Conservation (phyloP, 2,329 filamentous ascomycete genomes). For the Colletotrichum sp. region DNA sequence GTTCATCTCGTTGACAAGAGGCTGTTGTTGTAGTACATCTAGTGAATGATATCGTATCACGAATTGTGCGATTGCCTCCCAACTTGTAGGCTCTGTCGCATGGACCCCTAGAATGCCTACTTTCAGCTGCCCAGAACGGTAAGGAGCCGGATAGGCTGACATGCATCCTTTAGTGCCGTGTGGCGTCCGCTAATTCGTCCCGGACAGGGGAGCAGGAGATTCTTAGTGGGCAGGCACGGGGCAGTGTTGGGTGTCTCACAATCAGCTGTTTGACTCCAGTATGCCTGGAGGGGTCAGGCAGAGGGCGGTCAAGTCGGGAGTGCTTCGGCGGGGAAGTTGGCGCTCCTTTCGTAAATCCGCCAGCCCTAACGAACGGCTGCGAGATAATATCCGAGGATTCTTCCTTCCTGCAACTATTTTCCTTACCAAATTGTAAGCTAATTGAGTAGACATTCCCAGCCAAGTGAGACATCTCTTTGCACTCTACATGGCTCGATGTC, state of each 20-base stretch:
- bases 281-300: neutral
- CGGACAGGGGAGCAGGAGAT: neutral
- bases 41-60: neutral
- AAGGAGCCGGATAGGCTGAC: neutral
- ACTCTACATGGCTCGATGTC: neutral
- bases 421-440: neutral
- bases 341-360: neutral
- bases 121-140: neutral
- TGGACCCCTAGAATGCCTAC: neutral
- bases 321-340: neutral
- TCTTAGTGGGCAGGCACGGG: neutral
- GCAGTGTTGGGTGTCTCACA: neutral
- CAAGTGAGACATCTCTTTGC: neutral
- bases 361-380: neutral
- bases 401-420: neutral
- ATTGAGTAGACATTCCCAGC: neutral
- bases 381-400: neutral
- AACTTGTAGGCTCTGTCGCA: neutral
- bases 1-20: neutral
- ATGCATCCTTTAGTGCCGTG: neutral
- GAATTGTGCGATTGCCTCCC: neutral
- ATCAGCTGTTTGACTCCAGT: neutral
- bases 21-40: neutral
- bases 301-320: neutral
- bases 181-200: neutral